Conservation (phyloP, 2,329 filamentous ascomycete genomes). For the Sphaerulina vaccinii region DNA sequence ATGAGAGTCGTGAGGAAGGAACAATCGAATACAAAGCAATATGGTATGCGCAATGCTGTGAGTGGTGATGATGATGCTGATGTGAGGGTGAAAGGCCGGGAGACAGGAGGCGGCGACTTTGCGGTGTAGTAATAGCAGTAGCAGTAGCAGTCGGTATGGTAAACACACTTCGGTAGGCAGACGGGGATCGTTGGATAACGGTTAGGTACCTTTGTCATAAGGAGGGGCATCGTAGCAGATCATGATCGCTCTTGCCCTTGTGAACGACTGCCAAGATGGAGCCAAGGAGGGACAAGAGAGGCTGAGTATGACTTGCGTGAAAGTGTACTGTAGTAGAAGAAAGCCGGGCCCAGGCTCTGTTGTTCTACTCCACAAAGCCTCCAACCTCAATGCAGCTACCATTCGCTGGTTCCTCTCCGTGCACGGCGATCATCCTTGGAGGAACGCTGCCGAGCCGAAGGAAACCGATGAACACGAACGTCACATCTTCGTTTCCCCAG, state of each 20-base stretch:
- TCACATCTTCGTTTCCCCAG: too few species aligned
- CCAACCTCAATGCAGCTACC: too few species aligned
- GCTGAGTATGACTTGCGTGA: too few species aligned
- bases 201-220: not conserved
- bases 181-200: not conserved
- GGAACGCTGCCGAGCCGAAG: too few species aligned
- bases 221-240: slow-evolving; percentile 1
- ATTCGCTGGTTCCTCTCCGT: too few species aligned
- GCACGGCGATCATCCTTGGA: too few species aligned
- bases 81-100: too few species aligned
- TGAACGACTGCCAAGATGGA: not conserved
- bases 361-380: too few species aligned
- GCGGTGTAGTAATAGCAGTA: not conserved
- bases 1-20: not conserved
- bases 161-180: not conserved
- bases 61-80: not conserved
- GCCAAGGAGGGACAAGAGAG: not conserved
- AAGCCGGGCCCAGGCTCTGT: too few species aligned
- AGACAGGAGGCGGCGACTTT: not conserved
- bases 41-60: not conserved
- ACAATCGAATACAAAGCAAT: not conserved
- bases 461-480: too few species aligned
- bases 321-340: too few species aligned
- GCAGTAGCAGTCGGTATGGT: not conserved
- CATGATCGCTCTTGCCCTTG: too few species aligned